These are phyloP conservation scores for Jaminaea rosea DNA, from an alignment of 1,284 basidiomycete genomes.

Conservation along the genomic window DNA sequence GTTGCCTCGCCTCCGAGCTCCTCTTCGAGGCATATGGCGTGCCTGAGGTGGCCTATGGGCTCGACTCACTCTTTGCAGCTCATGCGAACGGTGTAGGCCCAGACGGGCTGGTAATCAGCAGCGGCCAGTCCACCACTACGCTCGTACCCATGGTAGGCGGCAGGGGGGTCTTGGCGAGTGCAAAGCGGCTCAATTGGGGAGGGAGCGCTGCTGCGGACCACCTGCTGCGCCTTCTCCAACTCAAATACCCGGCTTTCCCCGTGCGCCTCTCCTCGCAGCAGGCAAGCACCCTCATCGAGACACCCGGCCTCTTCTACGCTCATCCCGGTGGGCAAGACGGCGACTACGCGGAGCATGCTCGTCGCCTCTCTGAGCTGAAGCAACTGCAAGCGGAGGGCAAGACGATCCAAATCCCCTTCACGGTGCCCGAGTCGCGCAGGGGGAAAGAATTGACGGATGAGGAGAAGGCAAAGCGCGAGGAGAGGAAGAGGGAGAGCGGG, in stretches of 20 bases:
- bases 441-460: slow-evolving; percentile 72
- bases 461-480: slow-evolving; percentile 78
- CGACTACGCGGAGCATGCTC: slow-evolving; percentile 4
- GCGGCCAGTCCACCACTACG: slow-evolving; percentile 30
- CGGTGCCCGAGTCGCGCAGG: slow-evolving; percentile 58
- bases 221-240: slow-evolving; percentile 79
- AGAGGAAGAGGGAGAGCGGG: slow-evolving; percentile 75
- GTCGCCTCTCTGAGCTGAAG: slow-evolving; percentile 1
- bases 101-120: slow-evolving; percentile 36
- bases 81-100: slow-evolving; percentile 48
- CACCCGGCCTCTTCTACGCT: slow-evolving; percentile 68
- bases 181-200: slow-evolving; percentile 68
- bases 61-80: slow-evolving; percentile 89
- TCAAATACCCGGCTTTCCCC: slow-evolving; percentile 87
- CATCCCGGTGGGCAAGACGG: neutral
- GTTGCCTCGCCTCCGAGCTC: slow-evolving; percentile 82
- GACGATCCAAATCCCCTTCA: slow-evolving; percentile 37
- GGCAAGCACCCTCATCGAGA: slow-evolving; percentile 74
- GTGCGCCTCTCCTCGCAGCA: slow-evolving; percentile 53
- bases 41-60: slow-evolving; percentile 75
- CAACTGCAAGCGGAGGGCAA: slow-evolving; percentile 50
- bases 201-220: slow-evolving; percentile 81
- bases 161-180: slow-evolving; percentile 32
- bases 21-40: slow-evolving; percentile 90
- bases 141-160: slow-evolving; percentile 35